These are phyloP conservation scores for Tetrahymena borealis DNA, from an alignment of 73 alveolate species.

Conservation along the genomic window DNA sequence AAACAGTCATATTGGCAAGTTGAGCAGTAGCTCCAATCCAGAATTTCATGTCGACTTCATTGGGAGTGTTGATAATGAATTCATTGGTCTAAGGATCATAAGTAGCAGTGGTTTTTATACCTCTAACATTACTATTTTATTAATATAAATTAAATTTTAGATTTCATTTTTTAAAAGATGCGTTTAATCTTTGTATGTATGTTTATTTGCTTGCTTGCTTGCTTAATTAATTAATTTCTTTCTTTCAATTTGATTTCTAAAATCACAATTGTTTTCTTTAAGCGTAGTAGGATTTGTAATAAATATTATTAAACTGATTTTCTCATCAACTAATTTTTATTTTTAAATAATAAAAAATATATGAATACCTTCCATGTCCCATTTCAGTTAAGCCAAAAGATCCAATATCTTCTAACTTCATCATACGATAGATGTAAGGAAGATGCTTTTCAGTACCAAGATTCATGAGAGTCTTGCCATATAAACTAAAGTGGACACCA, in stretches of 20 bases:
- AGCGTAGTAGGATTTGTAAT: neutral
- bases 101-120: conserved; percentile 66
- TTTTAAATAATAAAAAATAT: neutral
- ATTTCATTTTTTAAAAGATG: no score
- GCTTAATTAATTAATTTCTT: no score
- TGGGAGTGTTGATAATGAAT: conserved; percentile 70
- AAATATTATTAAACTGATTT: no score
- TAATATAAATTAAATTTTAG: no score
- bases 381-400: conserved; percentile 69
- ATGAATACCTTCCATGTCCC: conserved; percentile 52
- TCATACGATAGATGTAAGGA: conserved; percentile 41
- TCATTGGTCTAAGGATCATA: conserved; percentile 55
- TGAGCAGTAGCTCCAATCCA: conserved; percentile 80
- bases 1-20: conserved; percentile 56
- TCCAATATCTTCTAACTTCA: conserved; percentile 49
- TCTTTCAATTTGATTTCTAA: no score
- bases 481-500: conserved; percentile 66
- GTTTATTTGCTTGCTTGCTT: neutral
- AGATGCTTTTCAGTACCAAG: conserved; percentile 81
- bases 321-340: no score
- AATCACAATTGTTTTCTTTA: no score
- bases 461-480: conserved; percentile 58
- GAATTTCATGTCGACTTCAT: conserved; percentile 55
- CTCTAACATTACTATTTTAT: conserved; percentile 57
- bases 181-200: neutral